These are phyloP conservation scores for Beauveria caledonica DNA, from an alignment of 2,329 filamentous ascomycete genomes.

Conservation along the genomic window DNA sequence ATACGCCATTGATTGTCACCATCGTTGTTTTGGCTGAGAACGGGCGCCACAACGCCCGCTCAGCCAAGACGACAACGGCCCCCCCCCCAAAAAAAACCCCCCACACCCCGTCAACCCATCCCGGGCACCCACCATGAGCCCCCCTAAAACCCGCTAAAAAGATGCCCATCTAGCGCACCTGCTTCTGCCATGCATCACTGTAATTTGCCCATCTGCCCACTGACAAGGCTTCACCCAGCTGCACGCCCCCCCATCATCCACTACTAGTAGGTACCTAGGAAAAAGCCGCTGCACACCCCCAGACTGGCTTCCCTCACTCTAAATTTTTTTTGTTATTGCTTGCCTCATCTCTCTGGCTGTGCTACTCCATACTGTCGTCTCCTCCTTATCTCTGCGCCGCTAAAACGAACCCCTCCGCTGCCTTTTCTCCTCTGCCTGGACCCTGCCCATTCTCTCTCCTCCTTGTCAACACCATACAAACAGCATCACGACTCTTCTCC, in stretches of 20 bases:
- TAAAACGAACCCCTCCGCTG: constrained; percentile 11
- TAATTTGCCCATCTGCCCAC: constrained; percentile 8
- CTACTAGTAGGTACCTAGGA: not conserved
- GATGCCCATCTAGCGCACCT: not conserved
- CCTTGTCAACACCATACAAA: constrained; percentile 9
- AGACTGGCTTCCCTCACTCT: not conserved
- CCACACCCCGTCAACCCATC: not conserved
- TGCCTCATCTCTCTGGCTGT: not conserved
- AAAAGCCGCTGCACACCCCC: constrained; percentile 2
- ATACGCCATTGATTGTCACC: too few species aligned
- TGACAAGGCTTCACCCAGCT: not conserved
- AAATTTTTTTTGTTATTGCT: not conserved
- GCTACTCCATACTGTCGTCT: not conserved
- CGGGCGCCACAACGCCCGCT: too few species aligned
- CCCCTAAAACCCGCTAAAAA: not conserved
- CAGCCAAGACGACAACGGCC: too few species aligned
- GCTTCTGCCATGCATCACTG: constrained; percentile 5
- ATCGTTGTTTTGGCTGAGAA: too few species aligned
- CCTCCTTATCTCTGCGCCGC: constrained; percentile 8
- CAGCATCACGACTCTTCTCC: constrained; percentile 7
- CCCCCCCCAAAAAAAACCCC: not conserved
- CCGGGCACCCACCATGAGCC: not conserved
- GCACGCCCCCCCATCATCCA: not conserved
- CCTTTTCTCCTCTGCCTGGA: constrained; percentile 4
- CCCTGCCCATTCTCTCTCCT: constrained; percentile 4